Conservation (phyloP, 495 filamentous ascomycete species). For the Physcia stellaris region DNA sequence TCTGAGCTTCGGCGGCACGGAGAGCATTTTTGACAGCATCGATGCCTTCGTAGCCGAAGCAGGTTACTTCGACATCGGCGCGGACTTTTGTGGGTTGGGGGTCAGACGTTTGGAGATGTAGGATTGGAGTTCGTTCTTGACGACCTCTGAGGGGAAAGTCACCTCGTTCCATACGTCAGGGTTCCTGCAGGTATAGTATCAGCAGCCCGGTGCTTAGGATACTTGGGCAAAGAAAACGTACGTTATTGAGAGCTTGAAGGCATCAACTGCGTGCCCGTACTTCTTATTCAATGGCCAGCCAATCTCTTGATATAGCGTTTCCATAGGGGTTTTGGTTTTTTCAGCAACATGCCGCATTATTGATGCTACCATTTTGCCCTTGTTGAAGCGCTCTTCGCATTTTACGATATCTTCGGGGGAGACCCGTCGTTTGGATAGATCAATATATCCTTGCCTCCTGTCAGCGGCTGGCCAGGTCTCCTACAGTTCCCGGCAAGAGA, state of each 20-base stretch:
- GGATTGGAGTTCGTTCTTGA: conserved; percentile 71
- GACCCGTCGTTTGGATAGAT: conserved; percentile 94
- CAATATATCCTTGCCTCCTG: conserved; percentile 63
- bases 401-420: conserved; percentile 95
- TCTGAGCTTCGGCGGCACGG: conserved; percentile 54
- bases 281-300: conserved; percentile 96
- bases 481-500: not conserved
- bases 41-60: conserved; percentile 97
- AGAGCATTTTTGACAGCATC: conserved; percentile 85
- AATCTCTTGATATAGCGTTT: conserved; percentile 83
- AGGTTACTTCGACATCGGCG: conserved; percentile 94
- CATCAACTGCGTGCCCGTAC: conserved; percentile 91
- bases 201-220: not conserved
- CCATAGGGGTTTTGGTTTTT: conserved; percentile 86
- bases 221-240: conserved; percentile 27
- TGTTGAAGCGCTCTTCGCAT: conserved; percentile 98
- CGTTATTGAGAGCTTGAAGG: conserved; percentile 98
- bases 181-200: conserved; percentile 45
- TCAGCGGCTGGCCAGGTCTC: not conserved
- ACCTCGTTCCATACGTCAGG: conserved; percentile 91
- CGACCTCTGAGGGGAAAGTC: conserved; percentile 71
- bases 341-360: conserved; percentile 97
- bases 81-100: conserved; percentile 93
- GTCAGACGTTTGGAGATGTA: conserved; percentile 96
- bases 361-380: conserved; percentile 96